phyloP scores from a whole-genome alignment of 1,284 basidiomycete species.

The Cutaneotrichosporon dermatis region DNA sequence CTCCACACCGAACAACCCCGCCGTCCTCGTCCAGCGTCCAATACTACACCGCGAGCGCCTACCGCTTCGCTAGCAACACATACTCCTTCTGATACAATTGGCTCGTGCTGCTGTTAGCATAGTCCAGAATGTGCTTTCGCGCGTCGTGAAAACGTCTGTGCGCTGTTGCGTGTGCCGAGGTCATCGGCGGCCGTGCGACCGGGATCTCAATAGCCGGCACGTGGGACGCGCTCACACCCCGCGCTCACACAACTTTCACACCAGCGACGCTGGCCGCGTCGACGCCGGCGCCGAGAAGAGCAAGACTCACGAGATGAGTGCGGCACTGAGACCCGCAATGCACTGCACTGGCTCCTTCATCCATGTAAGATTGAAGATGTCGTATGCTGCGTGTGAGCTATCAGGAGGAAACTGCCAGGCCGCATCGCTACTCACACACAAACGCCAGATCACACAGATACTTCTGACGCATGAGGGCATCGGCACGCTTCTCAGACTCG shows the following conservation, averaged over 20 bases:
- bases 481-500: conserved; percentile 17
- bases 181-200: not conserved
- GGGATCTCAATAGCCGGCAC: conserved; percentile 7
- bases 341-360: conserved; percentile 43
- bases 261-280: too few species aligned
- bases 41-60: not conserved
- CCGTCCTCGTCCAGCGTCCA: too few species aligned
- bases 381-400: conserved; percentile 32
- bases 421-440: conserved; percentile 34
- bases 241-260: not conserved
- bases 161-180: not conserved
- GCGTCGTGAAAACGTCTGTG: not conserved
- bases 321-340: conserved; percentile 32
- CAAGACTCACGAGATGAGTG: conserved; percentile 42
- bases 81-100: conserved; percentile 18
- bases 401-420: not conserved
- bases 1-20: too few species aligned
- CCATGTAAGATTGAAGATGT: conserved; percentile 37
- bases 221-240: not conserved
- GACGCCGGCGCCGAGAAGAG: too few species aligned
- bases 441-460: conserved; percentile 41
- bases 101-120: conserved; percentile 11
- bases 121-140: too few species aligned
- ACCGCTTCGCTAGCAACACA: conserved; percentile 7
- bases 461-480: conserved; percentile 38